Percentiles rank a stretch among this genome's conserved stretches.
These are phyloP conservation scores for Stygiomarasmius scandens DNA, from an alignment of 1,284 basidiomycete genomes.

Conservation along the genomic window DNA sequence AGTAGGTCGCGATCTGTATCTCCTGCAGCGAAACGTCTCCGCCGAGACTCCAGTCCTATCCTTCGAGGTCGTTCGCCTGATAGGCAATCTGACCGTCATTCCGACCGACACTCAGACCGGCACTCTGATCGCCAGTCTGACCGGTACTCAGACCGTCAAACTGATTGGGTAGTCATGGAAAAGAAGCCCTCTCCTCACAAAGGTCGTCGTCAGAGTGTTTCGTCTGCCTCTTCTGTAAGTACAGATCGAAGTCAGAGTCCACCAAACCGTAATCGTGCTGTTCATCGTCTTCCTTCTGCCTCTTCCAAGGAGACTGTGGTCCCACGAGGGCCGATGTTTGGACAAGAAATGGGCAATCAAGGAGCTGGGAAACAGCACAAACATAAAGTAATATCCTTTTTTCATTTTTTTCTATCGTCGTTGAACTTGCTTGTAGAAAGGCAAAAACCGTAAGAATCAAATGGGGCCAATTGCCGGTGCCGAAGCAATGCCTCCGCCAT, in stretches of 20 bases:
- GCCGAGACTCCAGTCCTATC: conserved; percentile 49
- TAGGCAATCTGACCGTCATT: not conserved
- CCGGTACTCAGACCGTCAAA: not conserved
- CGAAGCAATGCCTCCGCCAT: conserved; percentile 11
- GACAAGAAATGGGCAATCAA: conserved; percentile 2
- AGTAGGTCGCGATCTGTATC: conserved; percentile 63
- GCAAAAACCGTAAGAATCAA: not conserved
- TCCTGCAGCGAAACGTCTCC: conserved; percentile 55
- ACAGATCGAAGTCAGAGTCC: conserved; percentile 38
- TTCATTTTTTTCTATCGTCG: not conserved
- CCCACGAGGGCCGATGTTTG: conserved; percentile 14
- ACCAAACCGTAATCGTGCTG: conserved; percentile 36
- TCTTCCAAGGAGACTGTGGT: conserved; percentile 28
- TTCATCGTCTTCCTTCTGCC: conserved; percentile 63
- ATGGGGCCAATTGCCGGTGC: not conserved
- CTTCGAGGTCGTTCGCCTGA: conserved; percentile 1
- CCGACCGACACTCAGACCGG: not conserved
- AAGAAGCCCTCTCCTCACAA: conserved; percentile 28
- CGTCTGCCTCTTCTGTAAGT: conserved; percentile 52
- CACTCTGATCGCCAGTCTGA: not conserved
- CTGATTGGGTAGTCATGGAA: conserved; percentile 10
- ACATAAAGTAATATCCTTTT: not conserved
- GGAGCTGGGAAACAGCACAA: not conserved
- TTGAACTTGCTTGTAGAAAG: not conserved
- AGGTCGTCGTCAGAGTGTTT: conserved; percentile 45